Evolutionary conservation across 148 eudicot species (phyloP).

Genomic region (Bassia scoparia): DNA sequence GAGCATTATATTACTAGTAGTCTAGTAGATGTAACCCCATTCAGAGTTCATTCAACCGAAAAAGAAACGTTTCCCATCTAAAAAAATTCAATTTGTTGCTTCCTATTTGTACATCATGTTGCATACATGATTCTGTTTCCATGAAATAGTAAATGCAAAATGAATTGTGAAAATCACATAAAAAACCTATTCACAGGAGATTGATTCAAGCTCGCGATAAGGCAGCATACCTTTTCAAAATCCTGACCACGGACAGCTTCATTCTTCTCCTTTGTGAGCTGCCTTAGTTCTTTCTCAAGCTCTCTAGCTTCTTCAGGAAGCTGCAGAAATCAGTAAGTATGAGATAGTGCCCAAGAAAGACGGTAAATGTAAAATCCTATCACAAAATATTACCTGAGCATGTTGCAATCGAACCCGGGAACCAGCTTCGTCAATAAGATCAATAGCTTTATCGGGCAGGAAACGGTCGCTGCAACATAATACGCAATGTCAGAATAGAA

Average conservation of each 20-base stretch:
- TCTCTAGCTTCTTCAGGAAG: conserved; percentile 89
- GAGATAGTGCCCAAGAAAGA: background rate
- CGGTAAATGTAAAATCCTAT: background rate
- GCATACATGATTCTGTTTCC: too few species aligned
- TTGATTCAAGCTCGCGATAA: background rate
- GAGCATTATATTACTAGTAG: background rate
- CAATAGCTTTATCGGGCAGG: conserved; percentile 88
- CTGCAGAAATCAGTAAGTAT: conserved; percentile 35
- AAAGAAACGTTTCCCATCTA: background rate
- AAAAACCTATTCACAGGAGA: background rate
- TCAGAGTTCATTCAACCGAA: background rate
- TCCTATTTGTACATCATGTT: too few species aligned
- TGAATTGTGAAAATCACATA: background rate
- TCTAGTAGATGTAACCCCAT: background rate
- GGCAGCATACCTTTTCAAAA: conserved; percentile 71
- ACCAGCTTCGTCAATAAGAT: conserved; percentile 88
- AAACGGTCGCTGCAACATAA: conserved; percentile 59
- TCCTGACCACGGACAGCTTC: conserved; percentile 81
- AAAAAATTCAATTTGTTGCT: too few species aligned
- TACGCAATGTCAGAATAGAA: conserved; percentile 13
- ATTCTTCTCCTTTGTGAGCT: conserved; percentile 76
- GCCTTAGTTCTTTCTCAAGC: conserved; percentile 80
- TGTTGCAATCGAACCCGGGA: conserved; percentile 75
- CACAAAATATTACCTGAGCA: conserved; percentile 49
- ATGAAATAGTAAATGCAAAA: too few species aligned